Evolutionary conservation across 1,284 basidiomycete species (phyloP).

Genomic region (Wallemia mellicola): DNA sequence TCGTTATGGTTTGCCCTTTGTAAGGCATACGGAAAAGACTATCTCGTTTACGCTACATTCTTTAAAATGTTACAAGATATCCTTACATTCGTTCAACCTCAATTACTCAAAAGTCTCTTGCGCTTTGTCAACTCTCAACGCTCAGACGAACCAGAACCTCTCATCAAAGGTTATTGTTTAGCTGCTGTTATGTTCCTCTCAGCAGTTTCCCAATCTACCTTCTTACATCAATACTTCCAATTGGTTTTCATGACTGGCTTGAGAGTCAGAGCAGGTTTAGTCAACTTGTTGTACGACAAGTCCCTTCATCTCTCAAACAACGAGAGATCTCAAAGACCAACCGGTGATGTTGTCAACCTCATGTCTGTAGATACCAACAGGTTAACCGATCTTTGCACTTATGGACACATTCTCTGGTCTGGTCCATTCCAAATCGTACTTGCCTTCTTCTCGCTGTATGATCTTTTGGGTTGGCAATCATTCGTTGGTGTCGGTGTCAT

Average conservation of each 20-base stretch:
- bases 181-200: constrained; percentile 47
- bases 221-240: constrained; percentile 47
- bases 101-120: constrained; percentile 51
- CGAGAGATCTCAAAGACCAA: constrained; percentile 34
- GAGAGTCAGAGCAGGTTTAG: constrained; percentile 63
- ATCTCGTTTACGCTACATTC: constrained; percentile 24
- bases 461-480: constrained; percentile 39
- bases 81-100: constrained; percentile 60
- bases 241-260: constrained; percentile 51
- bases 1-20: constrained; percentile 42
- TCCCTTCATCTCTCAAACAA: constrained; percentile 56
- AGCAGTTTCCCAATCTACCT: constrained; percentile 44
- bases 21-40: constrained; percentile 47
- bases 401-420: constrained; percentile 21
- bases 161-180: constrained; percentile 35
- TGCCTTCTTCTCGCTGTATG: constrained; percentile 50
- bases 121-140: constrained; percentile 52
- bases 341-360: constrained; percentile 78
- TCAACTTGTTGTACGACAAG: constrained; percentile 61
- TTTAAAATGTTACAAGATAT: constrained; percentile 51
- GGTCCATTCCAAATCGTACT: constrained; percentile 35
- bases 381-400: constrained; percentile 60
- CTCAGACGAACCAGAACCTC: constrained; percentile 16
- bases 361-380: constrained; percentile 66
- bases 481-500: constrained; percentile 81